These are phyloP conservation scores for Penicillium sp. DNA, from an alignment of 2,329 filamentous ascomycete genomes.

Conservation along the genomic window DNA sequence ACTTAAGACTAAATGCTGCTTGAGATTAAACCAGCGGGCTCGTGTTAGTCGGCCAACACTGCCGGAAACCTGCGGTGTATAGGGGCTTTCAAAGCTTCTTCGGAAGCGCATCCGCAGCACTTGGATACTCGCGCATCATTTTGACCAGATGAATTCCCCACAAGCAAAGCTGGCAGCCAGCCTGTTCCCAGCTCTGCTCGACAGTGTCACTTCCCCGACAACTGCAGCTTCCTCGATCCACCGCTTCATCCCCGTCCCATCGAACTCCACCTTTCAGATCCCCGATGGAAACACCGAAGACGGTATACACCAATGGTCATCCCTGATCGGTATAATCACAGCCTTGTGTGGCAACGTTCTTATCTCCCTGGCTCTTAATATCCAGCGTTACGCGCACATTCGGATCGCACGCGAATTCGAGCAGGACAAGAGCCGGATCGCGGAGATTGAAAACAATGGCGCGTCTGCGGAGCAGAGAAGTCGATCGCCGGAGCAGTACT, in stretches of 20 bases:
- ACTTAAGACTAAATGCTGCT: constrained; percentile 20
- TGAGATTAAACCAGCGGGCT: constrained; percentile 5
- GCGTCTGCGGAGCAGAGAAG: constrained; percentile 12
- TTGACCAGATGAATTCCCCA: constrained; percentile 26
- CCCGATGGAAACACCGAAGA: constrained; percentile 24
- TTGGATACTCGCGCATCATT: neutral
- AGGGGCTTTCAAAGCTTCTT: constrained; percentile 3
- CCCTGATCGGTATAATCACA: constrained; percentile 89
- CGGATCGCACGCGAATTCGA: constrained; percentile 72
- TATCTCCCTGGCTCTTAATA: constrained; percentile 93
- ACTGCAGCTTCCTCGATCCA: constrained; percentile 20
- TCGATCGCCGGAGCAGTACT: constrained; percentile 13
- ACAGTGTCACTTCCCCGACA: constrained; percentile 26
- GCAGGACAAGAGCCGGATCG: constrained; percentile 59
- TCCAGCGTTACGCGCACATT: constrained; percentile 93
- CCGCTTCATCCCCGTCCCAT: constrained; percentile 9
- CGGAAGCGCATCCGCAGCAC: neutral
- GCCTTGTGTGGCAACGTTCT: constrained; percentile 91
- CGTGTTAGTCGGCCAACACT: constrained; percentile 8
- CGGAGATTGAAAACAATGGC: constrained; percentile 36
- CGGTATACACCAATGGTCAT: constrained; percentile 67
- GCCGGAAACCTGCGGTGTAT: constrained; percentile 12
- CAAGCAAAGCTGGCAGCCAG: constrained; percentile 31
- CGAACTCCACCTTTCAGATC: constrained; percentile 17
- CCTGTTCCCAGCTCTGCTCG: constrained; percentile 30